phyloP scores from a whole-genome alignment of 805 yeast genomes.

The Vanderwaltozyma tropicalis region DNA sequence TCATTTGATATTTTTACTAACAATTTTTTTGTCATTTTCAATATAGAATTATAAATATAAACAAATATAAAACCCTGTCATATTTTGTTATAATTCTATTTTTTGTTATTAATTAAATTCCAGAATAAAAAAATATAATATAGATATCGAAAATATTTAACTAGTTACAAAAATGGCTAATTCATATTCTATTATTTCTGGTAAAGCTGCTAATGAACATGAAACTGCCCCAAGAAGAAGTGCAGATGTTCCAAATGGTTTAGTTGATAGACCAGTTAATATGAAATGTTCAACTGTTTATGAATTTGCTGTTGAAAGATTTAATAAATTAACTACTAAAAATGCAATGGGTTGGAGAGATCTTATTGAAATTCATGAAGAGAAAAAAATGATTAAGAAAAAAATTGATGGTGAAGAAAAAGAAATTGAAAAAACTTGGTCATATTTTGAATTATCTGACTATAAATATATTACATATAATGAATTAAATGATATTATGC shows the following conservation, averaged over 20 bases:
- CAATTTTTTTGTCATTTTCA: too few relatives aligned
- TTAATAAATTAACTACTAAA: conserved; percentile 41
- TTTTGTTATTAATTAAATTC: too few relatives aligned
- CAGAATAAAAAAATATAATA: too few relatives aligned
- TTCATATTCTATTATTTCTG: conserved; percentile 46
- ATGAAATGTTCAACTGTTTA: conserved; percentile 58
- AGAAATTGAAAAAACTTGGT: conserved; percentile 78
- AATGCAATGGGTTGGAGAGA: conserved; percentile 73
- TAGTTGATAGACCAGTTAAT: conserved; percentile 53
- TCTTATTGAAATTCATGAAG: conserved; percentile 60
- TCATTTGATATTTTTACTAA: too few relatives aligned
- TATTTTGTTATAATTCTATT: too few relatives aligned
- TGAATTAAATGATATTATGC: conserved; percentile 42
- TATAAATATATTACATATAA: conserved; percentile 57
- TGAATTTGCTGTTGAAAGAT: conserved; percentile 57
- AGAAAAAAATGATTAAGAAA: conserved; percentile 65
- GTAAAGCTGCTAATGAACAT: conserved; percentile 53
- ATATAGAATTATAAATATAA: too few relatives aligned
- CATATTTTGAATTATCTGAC: conserved; percentile 64
- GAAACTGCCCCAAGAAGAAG: conserved; percentile 80
- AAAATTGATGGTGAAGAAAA: conserved; percentile 64
- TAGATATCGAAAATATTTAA: too few relatives aligned
- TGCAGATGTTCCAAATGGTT: conserved; percentile 30
- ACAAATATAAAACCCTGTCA: too few relatives aligned
- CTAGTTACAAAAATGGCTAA: background rate